Evolutionary conservation across 1,284 basidiomycete species (phyloP).

Genomic region (Microbotryum silenes-acaulis): DNA sequence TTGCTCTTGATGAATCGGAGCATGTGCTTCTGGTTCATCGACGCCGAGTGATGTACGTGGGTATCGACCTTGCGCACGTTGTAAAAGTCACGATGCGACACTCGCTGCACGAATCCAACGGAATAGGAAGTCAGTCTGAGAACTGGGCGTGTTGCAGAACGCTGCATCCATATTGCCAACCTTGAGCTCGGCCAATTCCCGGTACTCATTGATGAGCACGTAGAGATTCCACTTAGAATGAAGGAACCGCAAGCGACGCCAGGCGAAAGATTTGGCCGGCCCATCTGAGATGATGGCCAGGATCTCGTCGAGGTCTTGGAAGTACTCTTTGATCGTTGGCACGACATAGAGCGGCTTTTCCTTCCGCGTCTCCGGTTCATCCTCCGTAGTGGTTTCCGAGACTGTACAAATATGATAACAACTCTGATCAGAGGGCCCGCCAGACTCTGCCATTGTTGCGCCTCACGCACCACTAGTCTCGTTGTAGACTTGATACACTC

Average conservation of each 20-base stretch:
- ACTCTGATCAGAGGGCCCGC: not conserved
- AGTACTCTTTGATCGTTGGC: conserved; percentile 87
- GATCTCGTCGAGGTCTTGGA: conserved; percentile 83
- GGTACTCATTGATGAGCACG: conserved; percentile 82
- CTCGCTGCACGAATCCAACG: conserved; percentile 46
- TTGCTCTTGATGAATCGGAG: conserved; percentile 98
- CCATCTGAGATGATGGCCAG: conserved; percentile 49
- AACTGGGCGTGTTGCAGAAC: not conserved
- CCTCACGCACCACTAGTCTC: not conserved
- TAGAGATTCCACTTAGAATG: conserved; percentile 96
- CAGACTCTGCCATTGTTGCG: too few species aligned
- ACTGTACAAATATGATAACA: not conserved
- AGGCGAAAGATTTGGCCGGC: conserved; percentile 93
- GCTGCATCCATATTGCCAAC: conserved; percentile 35
- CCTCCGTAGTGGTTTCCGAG: not conserved
- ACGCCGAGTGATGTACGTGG: conserved; percentile 95
- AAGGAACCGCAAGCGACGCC: conserved; percentile 83
- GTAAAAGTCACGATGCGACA: conserved; percentile 87
- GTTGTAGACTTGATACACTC: conserved; percentile 75
- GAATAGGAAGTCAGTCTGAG: not conserved
- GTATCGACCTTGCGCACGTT: conserved; percentile 98
- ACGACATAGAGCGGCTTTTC: conserved; percentile 62
- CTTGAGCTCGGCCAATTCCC: conserved; percentile 96
- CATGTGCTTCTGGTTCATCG: conserved; percentile 99
- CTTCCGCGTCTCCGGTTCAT: conserved; percentile 5